These are phyloP conservation scores for Penicillium olsonii DNA, from an alignment of 2,329 filamentous ascomycete species.

Conservation along the genomic window DNA sequence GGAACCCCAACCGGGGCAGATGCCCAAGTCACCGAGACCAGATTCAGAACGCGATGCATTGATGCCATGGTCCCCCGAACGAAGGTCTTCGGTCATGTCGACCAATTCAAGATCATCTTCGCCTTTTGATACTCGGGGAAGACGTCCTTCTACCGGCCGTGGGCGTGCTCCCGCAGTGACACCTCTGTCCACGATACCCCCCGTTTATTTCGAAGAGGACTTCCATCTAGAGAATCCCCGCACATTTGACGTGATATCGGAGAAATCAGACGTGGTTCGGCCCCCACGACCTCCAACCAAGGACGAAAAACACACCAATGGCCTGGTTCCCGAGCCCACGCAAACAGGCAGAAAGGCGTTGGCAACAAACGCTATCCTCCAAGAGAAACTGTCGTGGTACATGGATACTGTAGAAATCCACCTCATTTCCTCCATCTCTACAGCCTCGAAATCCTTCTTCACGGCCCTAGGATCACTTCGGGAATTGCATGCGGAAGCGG, in stretches of 20 bases:
- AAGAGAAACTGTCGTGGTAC: slow-evolving; percentile 99
- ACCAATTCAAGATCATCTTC: slow-evolving; percentile 46
- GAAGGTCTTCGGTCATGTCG: slow-evolving; percentile 45
- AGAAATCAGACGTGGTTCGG: slow-evolving; percentile 92
- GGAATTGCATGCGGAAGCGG: slow-evolving; percentile 87
- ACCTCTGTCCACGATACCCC: slow-evolving; percentile 86
- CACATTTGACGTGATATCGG: slow-evolving; percentile 94
- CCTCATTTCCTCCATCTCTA: slow-evolving; percentile 92
- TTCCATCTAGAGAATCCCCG: slow-evolving; percentile 95
- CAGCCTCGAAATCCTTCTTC: slow-evolving; percentile 94
- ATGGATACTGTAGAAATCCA: slow-evolving; percentile 99
- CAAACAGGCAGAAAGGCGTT: slow-evolving; percentile 72
- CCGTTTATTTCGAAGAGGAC: slow-evolving; percentile 90
- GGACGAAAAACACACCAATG: slow-evolving; percentile 59
- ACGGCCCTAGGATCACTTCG: slow-evolving; percentile 87
- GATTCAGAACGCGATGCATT: slow-evolving; percentile 52
- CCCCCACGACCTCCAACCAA: slow-evolving; percentile 56
- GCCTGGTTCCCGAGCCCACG: slow-evolving; percentile 58
- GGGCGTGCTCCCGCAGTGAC: slow-evolving; percentile 70
- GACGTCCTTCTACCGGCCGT: slow-evolving; percentile 55
- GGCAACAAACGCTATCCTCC: slow-evolving; percentile 93
- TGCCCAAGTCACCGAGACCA: slow-evolving; percentile 46
- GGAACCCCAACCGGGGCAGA: slow-evolving; percentile 53
- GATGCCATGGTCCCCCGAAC: slow-evolving; percentile 47
- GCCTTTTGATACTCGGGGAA: slow-evolving; percentile 51